A percentile compares a stretch with the other conserved stretches of the same genome.
Evolutionary conservation across 768 basidiomycete genomes (phyloP).

Genomic region (Serendipita sp.): DNA sequence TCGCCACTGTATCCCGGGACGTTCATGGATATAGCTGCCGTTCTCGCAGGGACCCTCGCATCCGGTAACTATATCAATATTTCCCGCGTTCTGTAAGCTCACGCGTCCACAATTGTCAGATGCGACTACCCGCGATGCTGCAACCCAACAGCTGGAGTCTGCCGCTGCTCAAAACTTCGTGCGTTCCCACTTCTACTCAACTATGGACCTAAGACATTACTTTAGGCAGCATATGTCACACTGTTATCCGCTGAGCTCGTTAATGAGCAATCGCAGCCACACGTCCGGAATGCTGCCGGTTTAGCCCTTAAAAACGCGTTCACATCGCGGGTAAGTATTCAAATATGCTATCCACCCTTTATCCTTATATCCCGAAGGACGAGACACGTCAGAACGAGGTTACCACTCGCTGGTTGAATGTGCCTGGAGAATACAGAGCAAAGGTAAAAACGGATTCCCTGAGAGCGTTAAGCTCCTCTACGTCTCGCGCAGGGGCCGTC

Average conservation of each 20-base stretch:
- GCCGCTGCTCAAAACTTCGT: slow-evolving; percentile 85
- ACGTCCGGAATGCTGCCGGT: slow-evolving; percentile 89
- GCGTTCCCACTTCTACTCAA: slow-evolving; percentile 20
- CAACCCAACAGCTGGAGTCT: slow-evolving; percentile 74
- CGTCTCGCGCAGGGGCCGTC: slow-evolving; percentile 60
- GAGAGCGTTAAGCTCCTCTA: slow-evolving; percentile 58
- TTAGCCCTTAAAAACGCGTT: slow-evolving; percentile 93
- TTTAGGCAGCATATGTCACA: slow-evolving; percentile 80
- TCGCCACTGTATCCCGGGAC: neutral
- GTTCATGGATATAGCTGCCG: slow-evolving; percentile 2
- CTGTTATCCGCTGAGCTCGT: slow-evolving; percentile 77
- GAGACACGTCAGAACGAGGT: slow-evolving; percentile 56
- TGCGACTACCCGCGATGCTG: slow-evolving; percentile 78
- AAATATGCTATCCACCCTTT: neutral
- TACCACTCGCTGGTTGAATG: slow-evolving; percentile 64
- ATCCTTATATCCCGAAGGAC: slow-evolving; percentile 35
- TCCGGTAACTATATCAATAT: neutral
- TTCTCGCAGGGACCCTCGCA: neutral
- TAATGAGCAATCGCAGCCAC: slow-evolving; percentile 49
- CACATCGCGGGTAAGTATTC: slow-evolving; percentile 59
- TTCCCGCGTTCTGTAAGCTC: neutral
- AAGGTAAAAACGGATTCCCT: slow-evolving; percentile 85
- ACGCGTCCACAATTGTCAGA: slow-evolving; percentile 31
- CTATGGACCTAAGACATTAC: neutral
- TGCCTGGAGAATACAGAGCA: slow-evolving; percentile 45